These are phyloP conservation scores for Batkoa obscura DNA, from an alignment of 371 early-diverging fungal species.

Conservation along the genomic window DNA sequence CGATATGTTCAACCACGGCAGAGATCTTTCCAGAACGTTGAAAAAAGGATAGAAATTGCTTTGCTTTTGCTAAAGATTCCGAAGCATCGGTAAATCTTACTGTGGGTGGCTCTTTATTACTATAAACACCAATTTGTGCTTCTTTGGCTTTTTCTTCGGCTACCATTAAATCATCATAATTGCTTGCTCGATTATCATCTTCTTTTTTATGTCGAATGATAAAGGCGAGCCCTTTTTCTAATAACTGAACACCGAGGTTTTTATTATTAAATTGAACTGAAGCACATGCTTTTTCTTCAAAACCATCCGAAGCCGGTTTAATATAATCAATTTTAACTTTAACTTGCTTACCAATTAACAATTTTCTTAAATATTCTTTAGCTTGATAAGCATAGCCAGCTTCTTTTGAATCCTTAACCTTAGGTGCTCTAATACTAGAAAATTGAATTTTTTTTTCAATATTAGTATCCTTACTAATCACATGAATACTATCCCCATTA, in stretches of 20 bases:
- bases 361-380: slow-evolving; percentile 66
- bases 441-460: slow-evolving; percentile 61
- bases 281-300: slow-evolving; percentile 74
- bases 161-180: slow-evolving; percentile 63
- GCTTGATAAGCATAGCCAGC: slow-evolving; percentile 76
- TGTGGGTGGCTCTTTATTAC: slow-evolving; percentile 52
- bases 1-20: slow-evolving; percentile 73
- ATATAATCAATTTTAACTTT: slow-evolving; percentile 69
- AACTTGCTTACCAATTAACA: slow-evolving; percentile 68
- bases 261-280: slow-evolving; percentile 42
- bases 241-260: slow-evolving; percentile 60
- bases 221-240: slow-evolving; percentile 59
- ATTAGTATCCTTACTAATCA: slow-evolving; percentile 24
- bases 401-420: slow-evolving; percentile 49
- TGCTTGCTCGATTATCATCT: slow-evolving; percentile 69
- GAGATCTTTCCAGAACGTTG: slow-evolving; percentile 49
- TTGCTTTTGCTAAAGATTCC: slow-evolving; percentile 54
- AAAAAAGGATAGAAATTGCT: slow-evolving; percentile 62
- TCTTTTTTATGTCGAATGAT: slow-evolving; percentile 70
- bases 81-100: slow-evolving; percentile 45
- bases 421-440: slow-evolving; percentile 61
- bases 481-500: slow-evolving; percentile 61
- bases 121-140: slow-evolving; percentile 47
- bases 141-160: slow-evolving; percentile 60
- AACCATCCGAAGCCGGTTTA: slow-evolving; percentile 72